Base-by-base conservation (phyloP, 176 grass and related monocot genomes). In the Eragrostis nindensis region DNA sequence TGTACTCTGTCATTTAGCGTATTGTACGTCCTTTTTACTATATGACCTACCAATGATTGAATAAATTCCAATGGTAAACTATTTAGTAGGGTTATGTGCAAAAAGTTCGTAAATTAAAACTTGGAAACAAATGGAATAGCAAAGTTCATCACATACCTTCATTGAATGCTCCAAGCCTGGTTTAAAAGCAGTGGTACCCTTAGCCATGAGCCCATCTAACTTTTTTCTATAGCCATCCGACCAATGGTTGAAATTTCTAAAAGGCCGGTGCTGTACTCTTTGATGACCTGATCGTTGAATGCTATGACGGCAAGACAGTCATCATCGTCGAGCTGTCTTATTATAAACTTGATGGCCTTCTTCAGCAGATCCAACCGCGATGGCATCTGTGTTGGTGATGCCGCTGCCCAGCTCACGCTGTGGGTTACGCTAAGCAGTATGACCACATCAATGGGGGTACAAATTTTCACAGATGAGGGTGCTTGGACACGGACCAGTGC, bases 151-250 rank as follows among this genome's bases (percentile, higher is more conserved):
- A 61, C 24, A 21, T 70, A 70, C 68, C 68, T 70, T 22, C 68
- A 70, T 43, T 8, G 68, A 43, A 47, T 70, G 68, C 43, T 70
- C 68, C 41, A 70, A 48, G 12, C 22, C 3, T 70, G 68, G 68
- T 16, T 3, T 70, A 5, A 70, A 43, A 2, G 68, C 43, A 48
- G 68, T 70, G 13, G 27, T 22, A 7, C 68, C 68, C 41, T 48
- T 70, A 27, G 68, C 68, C 41, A 48, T 7, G 68, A 70, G 43
- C 24, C 15, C 7, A 17, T 70, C 43, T 14, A 70, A 2, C 43
- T 70, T 70, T 5, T 47, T 29, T 70, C 13, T 1, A 26, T 16
- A 16, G 25, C 42, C 7, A 43, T 4, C 68, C 68, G 22, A 12
- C 25, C 11, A 27, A 2, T 2, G 11, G 10, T 13, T 13, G 57